Conservation (phyloP, 176 grass and related monocot species). For the Phoenix roebelenii region DNA sequence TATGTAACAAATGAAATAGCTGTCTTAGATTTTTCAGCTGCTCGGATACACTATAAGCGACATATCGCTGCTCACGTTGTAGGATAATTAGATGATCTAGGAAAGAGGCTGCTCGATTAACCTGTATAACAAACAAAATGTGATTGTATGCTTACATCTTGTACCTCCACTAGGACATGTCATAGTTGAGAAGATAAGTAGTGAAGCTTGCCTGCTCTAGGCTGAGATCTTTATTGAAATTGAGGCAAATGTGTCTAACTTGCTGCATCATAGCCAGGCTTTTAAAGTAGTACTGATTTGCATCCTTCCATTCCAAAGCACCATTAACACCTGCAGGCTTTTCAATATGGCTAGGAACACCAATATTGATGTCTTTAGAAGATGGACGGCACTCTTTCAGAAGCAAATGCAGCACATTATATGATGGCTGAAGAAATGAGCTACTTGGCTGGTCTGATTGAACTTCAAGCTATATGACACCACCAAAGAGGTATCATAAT, state of each 20-base stretch:
- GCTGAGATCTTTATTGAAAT: conserved; percentile 81
- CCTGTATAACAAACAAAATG: conserved; percentile 43
- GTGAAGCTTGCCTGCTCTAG: conserved; percentile 55
- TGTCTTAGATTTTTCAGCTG: conserved; percentile 36
- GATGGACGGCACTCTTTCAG: conserved; percentile 25
- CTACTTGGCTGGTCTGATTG: conserved; percentile 32
- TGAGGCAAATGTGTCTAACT: conserved; percentile 52
- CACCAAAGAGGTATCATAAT: neutral
- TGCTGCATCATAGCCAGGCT: conserved; percentile 63
- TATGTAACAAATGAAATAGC: conserved; percentile 44
- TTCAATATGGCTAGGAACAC: conserved; percentile 20
- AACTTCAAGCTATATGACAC: conserved; percentile 35
- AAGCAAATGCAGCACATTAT: conserved; percentile 60
- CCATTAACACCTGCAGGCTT: conserved; percentile 20
- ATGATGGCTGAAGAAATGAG: conserved; percentile 64
- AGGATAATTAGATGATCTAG: conserved; percentile 63
- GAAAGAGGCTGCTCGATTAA: conserved; percentile 62
- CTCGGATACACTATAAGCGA: conserved; percentile 52
- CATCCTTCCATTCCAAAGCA: conserved; percentile 37
- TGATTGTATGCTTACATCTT: conserved; percentile 16
- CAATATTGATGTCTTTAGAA: conserved; percentile 18
- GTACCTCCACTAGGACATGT: neutral
- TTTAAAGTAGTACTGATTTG: conserved; percentile 70
- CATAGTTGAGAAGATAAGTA: neutral
- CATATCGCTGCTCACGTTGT: conserved; percentile 58